Percentiles rank a stretch among this genome's conserved stretches.
Conservation (phyloP, 2,329 filamentous ascomycete genomes). For the Cladophialophora psammophila region DNA sequence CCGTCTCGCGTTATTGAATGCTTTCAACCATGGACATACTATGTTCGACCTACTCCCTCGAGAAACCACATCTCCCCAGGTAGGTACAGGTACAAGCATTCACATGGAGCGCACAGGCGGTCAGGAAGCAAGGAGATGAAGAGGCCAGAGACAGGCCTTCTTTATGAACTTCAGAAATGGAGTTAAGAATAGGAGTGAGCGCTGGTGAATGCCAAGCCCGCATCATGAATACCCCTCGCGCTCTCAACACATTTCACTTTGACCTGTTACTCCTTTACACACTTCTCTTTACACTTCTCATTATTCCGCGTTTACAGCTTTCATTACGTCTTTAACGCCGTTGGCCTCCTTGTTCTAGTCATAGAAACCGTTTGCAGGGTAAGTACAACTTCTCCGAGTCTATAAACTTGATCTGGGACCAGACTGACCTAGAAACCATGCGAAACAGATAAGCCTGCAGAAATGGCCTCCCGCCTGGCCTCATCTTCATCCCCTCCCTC, state of each 20-base stretch:
- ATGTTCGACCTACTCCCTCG: no score
- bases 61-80: background rate
- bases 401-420: constrained; percentile 8
- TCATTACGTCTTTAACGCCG: background rate
- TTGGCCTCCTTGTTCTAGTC: background rate
- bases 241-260: constrained; percentile 17
- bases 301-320: constrained; percentile 15
- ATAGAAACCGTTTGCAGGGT: constrained; percentile 16
- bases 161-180: background rate
- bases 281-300: background rate
- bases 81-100: background rate
- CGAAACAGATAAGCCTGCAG: constrained; percentile 4
- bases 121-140: constrained; percentile 1
- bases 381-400: constrained; percentile 5
- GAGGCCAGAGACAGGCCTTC: constrained; percentile 7
- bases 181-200: constrained; percentile 7
- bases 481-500: constrained; percentile 4
- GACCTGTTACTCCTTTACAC: constrained; percentile 5
- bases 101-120: background rate
- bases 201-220: constrained; percentile 17
- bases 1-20: no score
- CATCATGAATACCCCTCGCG: constrained; percentile 11
- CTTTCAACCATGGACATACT: no score
- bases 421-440: constrained; percentile 8
- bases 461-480: constrained; percentile 21